Evolutionary conservation across 2,329 filamentous ascomycete species (phyloP).

Genomic region (Alternaria postmessia): DNA sequence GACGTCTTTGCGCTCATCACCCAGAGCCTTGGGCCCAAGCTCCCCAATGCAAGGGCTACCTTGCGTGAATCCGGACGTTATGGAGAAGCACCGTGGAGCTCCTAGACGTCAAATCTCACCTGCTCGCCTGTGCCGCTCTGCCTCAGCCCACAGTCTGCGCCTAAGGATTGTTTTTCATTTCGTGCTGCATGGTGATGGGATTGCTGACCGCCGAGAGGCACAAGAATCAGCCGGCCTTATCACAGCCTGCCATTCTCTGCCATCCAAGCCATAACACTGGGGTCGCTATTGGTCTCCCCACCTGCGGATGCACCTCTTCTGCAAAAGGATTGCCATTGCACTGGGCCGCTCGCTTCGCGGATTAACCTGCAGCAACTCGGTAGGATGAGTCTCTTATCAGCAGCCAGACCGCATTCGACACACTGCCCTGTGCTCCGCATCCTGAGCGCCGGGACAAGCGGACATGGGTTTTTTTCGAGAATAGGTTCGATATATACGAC

Average conservation of each 20-base stretch:
- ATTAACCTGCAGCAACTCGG: constrained; percentile 26
- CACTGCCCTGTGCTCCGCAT: constrained; percentile 37
- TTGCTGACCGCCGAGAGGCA: constrained; percentile 39
- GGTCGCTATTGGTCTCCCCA: constrained; percentile 24
- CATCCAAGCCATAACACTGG: constrained; percentile 12
- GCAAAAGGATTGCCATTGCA: constrained; percentile 22
- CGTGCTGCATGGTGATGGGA: constrained; percentile 23
- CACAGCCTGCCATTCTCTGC: constrained; percentile 21
- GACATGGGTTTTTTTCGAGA: constrained; percentile 34
- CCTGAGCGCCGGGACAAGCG: constrained; percentile 35
- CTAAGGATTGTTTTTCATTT: constrained; percentile 18
- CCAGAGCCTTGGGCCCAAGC: constrained; percentile 20
- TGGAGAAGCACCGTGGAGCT: background rate
- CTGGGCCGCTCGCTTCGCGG: constrained; percentile 37
- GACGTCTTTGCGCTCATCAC: constrained; percentile 19
- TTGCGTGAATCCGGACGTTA: constrained; percentile 8
- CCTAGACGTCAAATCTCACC: background rate
- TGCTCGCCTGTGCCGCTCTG: constrained; percentile 4
- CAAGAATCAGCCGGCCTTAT: constrained; percentile 35
- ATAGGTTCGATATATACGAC: constrained; percentile 39
- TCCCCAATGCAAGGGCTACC: constrained; percentile 9
- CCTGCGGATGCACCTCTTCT: constrained; percentile 22
- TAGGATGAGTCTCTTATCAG: constrained; percentile 44
- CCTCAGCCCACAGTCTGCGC: background rate
- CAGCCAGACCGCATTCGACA: constrained; percentile 31